phyloP scores from a whole-genome alignment of 768 basidiomycete genomes.

The Agaricus subrufescens region DNA sequence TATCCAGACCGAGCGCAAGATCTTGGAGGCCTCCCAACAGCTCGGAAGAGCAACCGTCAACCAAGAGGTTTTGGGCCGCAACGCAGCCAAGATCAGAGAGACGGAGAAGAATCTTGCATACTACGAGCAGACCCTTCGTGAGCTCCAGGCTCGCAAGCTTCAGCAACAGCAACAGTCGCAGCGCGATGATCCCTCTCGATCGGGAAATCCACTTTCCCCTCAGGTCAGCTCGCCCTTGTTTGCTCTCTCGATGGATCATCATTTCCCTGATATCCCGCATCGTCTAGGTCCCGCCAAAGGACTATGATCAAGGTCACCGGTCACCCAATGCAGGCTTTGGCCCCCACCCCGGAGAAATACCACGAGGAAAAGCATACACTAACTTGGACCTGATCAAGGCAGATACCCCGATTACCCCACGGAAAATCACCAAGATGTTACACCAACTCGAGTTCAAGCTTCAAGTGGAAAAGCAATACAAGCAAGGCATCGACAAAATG shows the following conservation, averaged over 20 bases:
- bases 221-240: slow-evolving; percentile 28
- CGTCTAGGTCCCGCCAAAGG: slow-evolving; percentile 49
- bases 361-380: slow-evolving; percentile 64
- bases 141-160: slow-evolving; percentile 72
- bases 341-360: slow-evolving; percentile 22
- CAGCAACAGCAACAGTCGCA: slow-evolving; percentile 45
- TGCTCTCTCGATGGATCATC: background rate
- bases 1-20: slow-evolving; percentile 90
- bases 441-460: slow-evolving; percentile 99
- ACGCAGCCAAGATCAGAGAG: slow-evolving; percentile 84
- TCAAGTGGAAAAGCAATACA: slow-evolving; percentile 97
- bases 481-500: slow-evolving; percentile 99
- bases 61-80: slow-evolving; percentile 77
- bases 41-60: slow-evolving; percentile 81
- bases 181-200: slow-evolving; percentile 50
- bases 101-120: slow-evolving; percentile 80
- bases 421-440: slow-evolving; percentile 96
- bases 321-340: slow-evolving; percentile 34
- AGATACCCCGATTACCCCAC: slow-evolving; percentile 92
- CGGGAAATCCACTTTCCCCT: slow-evolving; percentile 38
- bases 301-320: slow-evolving; percentile 37
- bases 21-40: slow-evolving; percentile 78
- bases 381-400: slow-evolving; percentile 95
- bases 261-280: slow-evolving; percentile 6
- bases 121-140: slow-evolving; percentile 81